Percentiles rank a stretch among this genome's conserved stretches.
Evolutionary conservation across 139 green algal species (phyloP).

Genomic region (Chlorella ohadii): DNA sequence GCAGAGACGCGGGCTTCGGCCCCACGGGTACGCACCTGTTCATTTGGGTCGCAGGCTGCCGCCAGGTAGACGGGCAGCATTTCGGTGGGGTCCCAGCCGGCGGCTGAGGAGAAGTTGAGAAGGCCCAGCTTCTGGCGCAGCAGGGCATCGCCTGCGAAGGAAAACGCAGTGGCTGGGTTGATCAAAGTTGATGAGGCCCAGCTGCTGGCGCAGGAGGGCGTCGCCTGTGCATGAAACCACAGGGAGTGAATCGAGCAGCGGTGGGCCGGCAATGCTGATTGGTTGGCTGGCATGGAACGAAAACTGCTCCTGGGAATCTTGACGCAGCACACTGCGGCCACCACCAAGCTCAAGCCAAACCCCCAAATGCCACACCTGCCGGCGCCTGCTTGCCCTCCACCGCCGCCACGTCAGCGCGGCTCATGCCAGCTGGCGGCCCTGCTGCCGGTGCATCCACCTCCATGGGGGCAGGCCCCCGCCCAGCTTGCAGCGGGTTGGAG

Average conservation of each 20-base stretch:
- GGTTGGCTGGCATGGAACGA: too few relatives aligned
- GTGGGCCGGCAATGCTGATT: too few relatives aligned
- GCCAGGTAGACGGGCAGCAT: constrained; percentile 70
- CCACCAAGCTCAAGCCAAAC: too few relatives aligned
- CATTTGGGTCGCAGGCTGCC: constrained; percentile 62
- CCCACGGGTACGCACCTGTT: too few relatives aligned
- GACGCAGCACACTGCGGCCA: too few relatives aligned
- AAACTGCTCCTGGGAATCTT: too few relatives aligned
- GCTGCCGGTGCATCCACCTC: not conserved
- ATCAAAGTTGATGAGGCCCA: constrained; percentile 87
- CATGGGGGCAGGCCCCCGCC: constrained; percentile 5
- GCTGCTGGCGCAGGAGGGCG: constrained; percentile 59
- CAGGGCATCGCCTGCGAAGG: constrained; percentile 45
- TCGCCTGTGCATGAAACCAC: constrained; percentile 33
- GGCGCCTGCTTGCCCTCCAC: constrained; percentile 59
- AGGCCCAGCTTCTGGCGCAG: constrained; percentile 74
- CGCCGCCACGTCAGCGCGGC: constrained; percentile 40
- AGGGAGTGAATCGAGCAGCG: not conserved
- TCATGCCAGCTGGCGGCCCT: constrained; percentile 43
- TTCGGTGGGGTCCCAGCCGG: constrained; percentile 47
- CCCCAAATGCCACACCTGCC: constrained; percentile 20
- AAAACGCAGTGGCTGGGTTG: too few relatives aligned
- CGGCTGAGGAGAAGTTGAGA: constrained; percentile 75
- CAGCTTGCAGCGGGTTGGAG: constrained; percentile 2
- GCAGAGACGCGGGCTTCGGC: too few relatives aligned